Evolutionary conservation across 2,329 filamentous ascomycete species (phyloP).

Genomic region (Colletotrichum sp.): DNA sequence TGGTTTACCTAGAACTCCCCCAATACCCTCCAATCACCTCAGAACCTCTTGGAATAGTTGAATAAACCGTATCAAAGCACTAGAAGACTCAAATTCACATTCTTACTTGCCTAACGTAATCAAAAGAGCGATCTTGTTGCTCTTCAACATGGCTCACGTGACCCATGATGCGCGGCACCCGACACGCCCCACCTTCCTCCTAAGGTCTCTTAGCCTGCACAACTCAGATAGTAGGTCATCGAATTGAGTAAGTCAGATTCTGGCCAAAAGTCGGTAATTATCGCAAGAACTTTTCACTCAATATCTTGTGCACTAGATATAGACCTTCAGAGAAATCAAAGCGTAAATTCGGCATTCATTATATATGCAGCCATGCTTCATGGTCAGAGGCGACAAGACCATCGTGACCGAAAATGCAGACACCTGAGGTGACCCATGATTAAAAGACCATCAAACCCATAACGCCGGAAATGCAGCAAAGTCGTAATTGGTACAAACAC

Average conservation of each 20-base stretch:
- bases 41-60: fast-evolving
- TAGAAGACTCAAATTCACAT: fast-evolving
- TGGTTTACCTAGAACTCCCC: not conserved
- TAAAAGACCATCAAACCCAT: not conserved
- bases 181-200: not conserved
- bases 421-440: not conserved
- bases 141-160: not conserved
- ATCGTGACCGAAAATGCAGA: not conserved
- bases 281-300: fast-evolving
- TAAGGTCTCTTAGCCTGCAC: not conserved
- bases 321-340: not conserved
- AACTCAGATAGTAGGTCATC: fast-evolving
- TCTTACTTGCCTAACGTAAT: not conserved
- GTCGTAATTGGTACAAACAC: not conserved
- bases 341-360: not conserved
- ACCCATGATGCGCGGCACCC: not conserved
- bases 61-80: too few relatives aligned
- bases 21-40: fast-evolving
- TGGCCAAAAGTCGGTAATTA: too few relatives aligned
- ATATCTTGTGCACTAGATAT: too few relatives aligned
- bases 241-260: too few relatives aligned
- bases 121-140: not conserved
- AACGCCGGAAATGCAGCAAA: not conserved
- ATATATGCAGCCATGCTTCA: not conserved
- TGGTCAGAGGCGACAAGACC: not conserved